phyloP scores from a whole-genome alignment of 2,329 filamentous ascomycete genomes.

The Trichothecium roseum region DNA sequence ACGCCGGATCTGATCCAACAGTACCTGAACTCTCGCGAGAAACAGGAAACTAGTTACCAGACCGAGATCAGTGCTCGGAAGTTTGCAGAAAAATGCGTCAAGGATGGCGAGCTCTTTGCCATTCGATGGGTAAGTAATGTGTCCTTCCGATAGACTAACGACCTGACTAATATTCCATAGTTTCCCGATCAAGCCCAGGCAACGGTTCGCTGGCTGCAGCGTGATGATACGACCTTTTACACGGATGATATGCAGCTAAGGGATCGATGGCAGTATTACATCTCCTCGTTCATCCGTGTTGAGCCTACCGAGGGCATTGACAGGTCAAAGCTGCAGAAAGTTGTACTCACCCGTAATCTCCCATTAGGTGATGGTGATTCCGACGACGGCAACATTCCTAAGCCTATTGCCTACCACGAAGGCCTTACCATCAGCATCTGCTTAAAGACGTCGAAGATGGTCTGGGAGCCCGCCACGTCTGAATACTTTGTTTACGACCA shows the following conservation, averaged over 20 bases:
- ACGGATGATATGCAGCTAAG: conserved; percentile 78
- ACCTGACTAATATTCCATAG: conserved; percentile 33
- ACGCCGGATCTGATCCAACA: conserved; percentile 82
- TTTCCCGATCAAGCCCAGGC: conserved; percentile 59
- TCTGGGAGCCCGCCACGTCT: conserved; percentile 60
- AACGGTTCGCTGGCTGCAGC: conserved; percentile 60
- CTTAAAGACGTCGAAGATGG: conserved; percentile 67
- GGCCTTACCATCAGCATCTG: conserved; percentile 64
- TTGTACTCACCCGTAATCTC: conserved; percentile 62
- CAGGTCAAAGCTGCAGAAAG: conserved; percentile 53
- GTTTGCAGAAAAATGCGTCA: conserved; percentile 84
- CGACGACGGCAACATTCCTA: conserved; percentile 52
- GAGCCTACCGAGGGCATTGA: conserved; percentile 77
- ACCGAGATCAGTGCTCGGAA: conserved; percentile 85
- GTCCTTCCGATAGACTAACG: not conserved
- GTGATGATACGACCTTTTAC: conserved; percentile 69
- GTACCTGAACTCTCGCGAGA: conserved; percentile 72
- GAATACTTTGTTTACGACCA: conserved; percentile 67
- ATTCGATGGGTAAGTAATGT: conserved; percentile 70
- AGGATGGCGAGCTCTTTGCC: conserved; percentile 85
- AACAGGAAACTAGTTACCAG: conserved; percentile 79
- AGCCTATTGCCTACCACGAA: conserved; percentile 53
- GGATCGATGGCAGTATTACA: conserved; percentile 88
- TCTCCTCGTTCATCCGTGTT: conserved; percentile 79
- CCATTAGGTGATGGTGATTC: conserved; percentile 51